phyloP scores from a whole-genome alignment of 1,139 yeast species.

The Candida buenavistaensis region DNA sequence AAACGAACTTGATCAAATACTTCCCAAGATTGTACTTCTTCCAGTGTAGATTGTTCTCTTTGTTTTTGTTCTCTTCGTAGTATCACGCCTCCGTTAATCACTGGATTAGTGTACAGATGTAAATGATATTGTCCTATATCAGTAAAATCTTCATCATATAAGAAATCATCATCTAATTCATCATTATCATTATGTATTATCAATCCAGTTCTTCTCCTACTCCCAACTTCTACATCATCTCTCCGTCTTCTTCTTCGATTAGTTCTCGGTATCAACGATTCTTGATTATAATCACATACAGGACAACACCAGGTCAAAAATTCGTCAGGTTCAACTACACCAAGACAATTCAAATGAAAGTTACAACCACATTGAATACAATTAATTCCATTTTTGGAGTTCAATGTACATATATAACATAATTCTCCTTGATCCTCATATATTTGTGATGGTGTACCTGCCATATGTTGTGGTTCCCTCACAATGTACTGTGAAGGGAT shows the following conservation, averaged over 20 bases:
- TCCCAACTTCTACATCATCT: neutral
- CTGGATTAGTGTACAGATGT: constrained; percentile 12
- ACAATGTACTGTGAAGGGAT: constrained; percentile 41
- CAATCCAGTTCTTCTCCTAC: constrained; percentile 11
- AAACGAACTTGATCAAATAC: constrained; percentile 34
- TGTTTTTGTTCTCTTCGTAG: constrained; percentile 37
- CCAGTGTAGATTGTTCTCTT: constrained; percentile 29
- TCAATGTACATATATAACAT: constrained; percentile 34
- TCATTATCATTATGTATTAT: constrained; percentile 33
- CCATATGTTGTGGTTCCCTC: constrained; percentile 1
- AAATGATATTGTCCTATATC: constrained; percentile 4
- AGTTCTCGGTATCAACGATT: constrained; percentile 17
- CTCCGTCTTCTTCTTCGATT: neutral
- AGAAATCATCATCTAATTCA: constrained; percentile 39
- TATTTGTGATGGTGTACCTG: too few species aligned
- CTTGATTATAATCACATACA: constrained; percentile 42
- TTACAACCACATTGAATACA: constrained; percentile 36
- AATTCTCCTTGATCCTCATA: constrained; percentile 12
- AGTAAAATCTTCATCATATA: constrained; percentile 19
- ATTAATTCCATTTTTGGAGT: constrained; percentile 9
- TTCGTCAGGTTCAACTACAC: constrained; percentile 14
- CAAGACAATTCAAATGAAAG: constrained; percentile 38
- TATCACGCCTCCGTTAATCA: constrained; percentile 44
- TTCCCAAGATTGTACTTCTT: constrained; percentile 43
- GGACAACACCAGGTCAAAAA: constrained; percentile 41